These are phyloP conservation scores for Dissophora ornata DNA, from an alignment of 192 early-diverging fungal genomes.

Conservation along the genomic window DNA sequence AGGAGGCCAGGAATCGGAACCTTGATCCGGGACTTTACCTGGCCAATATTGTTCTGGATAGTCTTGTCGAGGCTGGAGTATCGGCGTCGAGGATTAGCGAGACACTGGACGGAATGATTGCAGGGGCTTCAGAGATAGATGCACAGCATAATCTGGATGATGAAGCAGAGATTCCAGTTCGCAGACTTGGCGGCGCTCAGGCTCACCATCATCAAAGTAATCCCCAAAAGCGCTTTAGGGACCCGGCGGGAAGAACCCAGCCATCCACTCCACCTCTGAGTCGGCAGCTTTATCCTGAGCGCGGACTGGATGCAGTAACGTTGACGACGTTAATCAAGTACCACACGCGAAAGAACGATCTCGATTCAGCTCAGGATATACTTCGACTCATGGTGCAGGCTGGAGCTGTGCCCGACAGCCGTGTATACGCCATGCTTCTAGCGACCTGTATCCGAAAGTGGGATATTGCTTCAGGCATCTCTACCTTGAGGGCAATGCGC, in stretches of 20 bases:
- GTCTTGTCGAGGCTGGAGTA: conserved; percentile 26
- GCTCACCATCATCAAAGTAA: neutral
- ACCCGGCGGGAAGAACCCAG: neutral
- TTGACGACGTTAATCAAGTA: conserved; percentile 45
- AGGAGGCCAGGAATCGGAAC: conserved; percentile 23
- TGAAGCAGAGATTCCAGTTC: conserved; percentile 25
- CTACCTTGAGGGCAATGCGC: conserved; percentile 15
- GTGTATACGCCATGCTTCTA: conserved; percentile 18
- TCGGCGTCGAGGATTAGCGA: conserved; percentile 24
- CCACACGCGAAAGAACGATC: conserved; percentile 32
- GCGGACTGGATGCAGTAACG: conserved; percentile 25
- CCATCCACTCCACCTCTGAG: neutral
- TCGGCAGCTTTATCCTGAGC: neutral
- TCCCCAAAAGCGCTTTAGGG: too few species aligned
- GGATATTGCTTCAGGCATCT: conserved; percentile 26
- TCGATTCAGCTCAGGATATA: conserved; percentile 21
- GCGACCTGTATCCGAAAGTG: conserved; percentile 28
- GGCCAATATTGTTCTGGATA: conserved; percentile 26
- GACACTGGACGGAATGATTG: conserved; percentile 23
- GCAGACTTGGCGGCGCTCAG: neutral
- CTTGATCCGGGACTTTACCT: conserved; percentile 28
- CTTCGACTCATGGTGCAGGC: conserved; percentile 33
- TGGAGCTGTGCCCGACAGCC: conserved; percentile 27
- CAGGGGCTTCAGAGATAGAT: neutral
- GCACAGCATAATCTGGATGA: neutral